A percentile compares a stretch with the other conserved stretches of the same genome.
phyloP scores from a whole-genome alignment of 805 yeast species.

The Wickerhamomyces chaumierensis region DNA sequence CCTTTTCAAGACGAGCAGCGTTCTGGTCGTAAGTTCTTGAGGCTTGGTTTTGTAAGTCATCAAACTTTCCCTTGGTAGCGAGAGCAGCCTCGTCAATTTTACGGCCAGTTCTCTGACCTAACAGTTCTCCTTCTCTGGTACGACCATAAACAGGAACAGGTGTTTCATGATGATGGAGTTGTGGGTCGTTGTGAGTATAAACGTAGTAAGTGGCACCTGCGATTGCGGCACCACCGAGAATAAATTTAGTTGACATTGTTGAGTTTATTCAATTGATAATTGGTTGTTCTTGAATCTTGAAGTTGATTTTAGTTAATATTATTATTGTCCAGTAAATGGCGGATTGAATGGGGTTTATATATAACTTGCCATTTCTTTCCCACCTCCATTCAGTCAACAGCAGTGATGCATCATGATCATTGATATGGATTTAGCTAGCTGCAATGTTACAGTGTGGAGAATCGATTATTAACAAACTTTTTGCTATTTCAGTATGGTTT shows the following conservation, averaged over 20 bases:
- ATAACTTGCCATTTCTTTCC: background rate
- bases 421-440: no score
- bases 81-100: slow-evolving; percentile 15
- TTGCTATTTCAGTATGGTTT: background rate
- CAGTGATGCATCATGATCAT: no score
- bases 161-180: background rate
- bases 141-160: slow-evolving; percentile 6
- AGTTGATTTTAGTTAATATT: no score
- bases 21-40: slow-evolving; percentile 11
- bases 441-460: no score
- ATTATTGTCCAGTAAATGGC: no score
- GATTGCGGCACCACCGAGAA: slow-evolving; percentile 15
- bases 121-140: slow-evolving; percentile 6
- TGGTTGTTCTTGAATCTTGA: background rate
- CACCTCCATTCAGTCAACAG: no score
- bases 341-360: background rate
- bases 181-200: slow-evolving; percentile 8
- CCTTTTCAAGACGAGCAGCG: slow-evolving; percentile 7
- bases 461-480: no score
- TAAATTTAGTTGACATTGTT: slow-evolving; percentile 8
- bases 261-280: no score
- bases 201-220: slow-evolving; percentile 18
- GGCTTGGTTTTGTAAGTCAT: slow-evolving; percentile 11
- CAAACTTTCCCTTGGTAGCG: slow-evolving; percentile 8
- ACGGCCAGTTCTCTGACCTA: slow-evolving; percentile 16